phyloP scores from a whole-genome alignment of 2,329 filamentous ascomycete genomes.

The Diplodia scrobiculata region DNA sequence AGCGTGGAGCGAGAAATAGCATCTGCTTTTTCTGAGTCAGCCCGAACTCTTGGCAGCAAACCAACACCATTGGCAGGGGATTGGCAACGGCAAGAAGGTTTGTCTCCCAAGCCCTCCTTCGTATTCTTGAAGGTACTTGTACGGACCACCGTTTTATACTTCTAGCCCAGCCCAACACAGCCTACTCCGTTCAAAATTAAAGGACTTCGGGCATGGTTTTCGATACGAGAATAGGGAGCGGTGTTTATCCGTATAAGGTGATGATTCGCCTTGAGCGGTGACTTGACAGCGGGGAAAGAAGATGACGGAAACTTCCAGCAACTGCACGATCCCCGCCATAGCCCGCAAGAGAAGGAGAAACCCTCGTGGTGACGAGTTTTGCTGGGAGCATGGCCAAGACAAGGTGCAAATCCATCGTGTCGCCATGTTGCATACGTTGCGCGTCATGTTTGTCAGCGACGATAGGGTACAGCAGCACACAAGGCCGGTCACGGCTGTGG shows the following conservation, averaged over 20 bases:
- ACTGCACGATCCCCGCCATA: not conserved
- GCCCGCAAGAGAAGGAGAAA: not conserved
- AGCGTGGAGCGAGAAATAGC: not conserved
- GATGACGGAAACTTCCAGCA: not conserved
- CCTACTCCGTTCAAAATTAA: not conserved
- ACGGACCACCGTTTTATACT: not conserved
- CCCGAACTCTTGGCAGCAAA: conserved; percentile 3
- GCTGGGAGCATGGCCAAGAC: not conserved
- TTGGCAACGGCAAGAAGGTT: conserved; percentile 5
- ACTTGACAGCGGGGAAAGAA: not conserved
- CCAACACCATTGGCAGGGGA: not conserved
- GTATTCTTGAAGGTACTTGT: not conserved
- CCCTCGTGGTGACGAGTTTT: not conserved
- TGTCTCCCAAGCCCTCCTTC: not conserved
- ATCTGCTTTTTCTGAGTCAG: not conserved
- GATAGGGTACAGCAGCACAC: not conserved
- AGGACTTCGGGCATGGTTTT: not conserved
- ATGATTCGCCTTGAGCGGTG: not conserved
- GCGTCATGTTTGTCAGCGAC: not conserved
- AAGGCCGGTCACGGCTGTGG: not conserved
- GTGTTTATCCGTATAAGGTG: not conserved
- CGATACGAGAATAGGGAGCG: not conserved
- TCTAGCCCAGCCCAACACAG: not conserved
- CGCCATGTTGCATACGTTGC: not conserved
- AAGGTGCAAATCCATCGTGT: not conserved